Base-by-base conservation (phyloP, 164 flowering plant species). In the Magnolia officinalis region DNA sequence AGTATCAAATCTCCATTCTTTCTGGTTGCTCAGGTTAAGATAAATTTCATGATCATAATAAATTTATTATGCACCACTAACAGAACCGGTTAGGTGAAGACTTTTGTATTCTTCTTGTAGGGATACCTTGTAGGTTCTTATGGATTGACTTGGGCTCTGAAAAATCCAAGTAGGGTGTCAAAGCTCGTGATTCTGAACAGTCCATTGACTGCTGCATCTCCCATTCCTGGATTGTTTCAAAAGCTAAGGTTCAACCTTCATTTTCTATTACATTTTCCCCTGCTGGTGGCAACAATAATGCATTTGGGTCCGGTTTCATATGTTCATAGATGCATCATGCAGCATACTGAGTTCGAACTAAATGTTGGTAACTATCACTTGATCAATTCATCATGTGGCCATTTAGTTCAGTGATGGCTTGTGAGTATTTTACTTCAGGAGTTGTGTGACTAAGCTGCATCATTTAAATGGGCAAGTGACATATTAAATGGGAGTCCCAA, bases 121-220 rank as follows among this genome's bases (percentile, higher is more conserved):
- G 99, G 99, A 26, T 96, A 94, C 84, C 85, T 96, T 77, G 98
- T 94, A 70, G 99, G 99, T 76, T 94, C 99, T 24, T 96, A 89
- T 83, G 99, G 99, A 81, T 82, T 96, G 84, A 96, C 98, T 23
- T 96, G 99, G 99, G 94, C 95, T 72, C 74, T 94, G 81, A 92
- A 96, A 87, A 96, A 96, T 74, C 83, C 87, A 65, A 87, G 83
- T 85, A 89, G 80, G 86, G 82, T 96, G 75, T 85, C 86, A 9
- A 90, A 91, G 80, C 90, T 96, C 67, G 91, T 83, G 11, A 89
- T 94, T 75, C 78, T 94, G 58, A 96, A 96, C 81, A 91, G 87
- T 82, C 98, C 97, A 69, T 75, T 96, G 78, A 92, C 97, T 64
- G 86, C 49, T 75, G 85, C 92, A 73, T 92, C 99, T 77, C 90